Evolutionary conservation across 768 basidiomycete genomes (phyloP).

Genomic region (Tubosaeta sp.): DNA sequence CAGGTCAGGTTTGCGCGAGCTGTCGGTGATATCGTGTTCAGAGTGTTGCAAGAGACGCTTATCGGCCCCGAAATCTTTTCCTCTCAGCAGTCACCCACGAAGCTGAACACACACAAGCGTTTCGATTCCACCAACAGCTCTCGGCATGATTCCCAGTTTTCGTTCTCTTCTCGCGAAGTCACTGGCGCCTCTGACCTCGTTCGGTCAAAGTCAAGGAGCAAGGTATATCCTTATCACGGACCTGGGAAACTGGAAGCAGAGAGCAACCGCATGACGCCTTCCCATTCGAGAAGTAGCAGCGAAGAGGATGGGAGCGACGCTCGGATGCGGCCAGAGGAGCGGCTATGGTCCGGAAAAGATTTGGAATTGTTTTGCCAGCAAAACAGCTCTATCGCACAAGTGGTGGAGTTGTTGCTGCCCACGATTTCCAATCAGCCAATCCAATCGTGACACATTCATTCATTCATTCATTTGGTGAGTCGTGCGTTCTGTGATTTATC

Average conservation of each 20-base stretch:
- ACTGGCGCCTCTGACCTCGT: slow-evolving; percentile 37
- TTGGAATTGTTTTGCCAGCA: slow-evolving; percentile 82
- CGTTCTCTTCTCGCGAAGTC: slow-evolving; percentile 23
- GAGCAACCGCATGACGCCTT: slow-evolving; percentile 25
- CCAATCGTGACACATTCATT: slow-evolving; percentile 17
- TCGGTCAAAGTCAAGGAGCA: slow-evolving; percentile 69
- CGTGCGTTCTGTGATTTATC: neutral
- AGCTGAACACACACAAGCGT: slow-evolving; percentile 34
- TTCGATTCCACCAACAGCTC: slow-evolving; percentile 15
- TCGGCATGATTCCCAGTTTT: slow-evolving; percentile 22
- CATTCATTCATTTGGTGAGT: slow-evolving; percentile 21
- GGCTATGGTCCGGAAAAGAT: slow-evolving; percentile 77
- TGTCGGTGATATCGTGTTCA: slow-evolving; percentile 72
- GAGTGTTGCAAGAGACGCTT: slow-evolving; percentile 80
- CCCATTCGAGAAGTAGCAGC: slow-evolving; percentile 26
- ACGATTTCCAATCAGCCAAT: slow-evolving; percentile 39
- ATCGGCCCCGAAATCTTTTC: slow-evolving; percentile 39
- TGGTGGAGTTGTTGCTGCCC: slow-evolving; percentile 62
- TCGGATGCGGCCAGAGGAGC: slow-evolving; percentile 40
- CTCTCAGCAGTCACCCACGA: slow-evolving; percentile 21
- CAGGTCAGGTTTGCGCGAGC: slow-evolving; percentile 55
- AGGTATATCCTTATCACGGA: slow-evolving; percentile 59
- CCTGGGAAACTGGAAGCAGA: slow-evolving; percentile 63
- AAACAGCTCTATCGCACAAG: slow-evolving; percentile 78
- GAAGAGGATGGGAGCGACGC: slow-evolving; percentile 33